phyloP scores from a whole-genome alignment of 805 yeast species.

The Saccharomyces paradoxus region DNA sequence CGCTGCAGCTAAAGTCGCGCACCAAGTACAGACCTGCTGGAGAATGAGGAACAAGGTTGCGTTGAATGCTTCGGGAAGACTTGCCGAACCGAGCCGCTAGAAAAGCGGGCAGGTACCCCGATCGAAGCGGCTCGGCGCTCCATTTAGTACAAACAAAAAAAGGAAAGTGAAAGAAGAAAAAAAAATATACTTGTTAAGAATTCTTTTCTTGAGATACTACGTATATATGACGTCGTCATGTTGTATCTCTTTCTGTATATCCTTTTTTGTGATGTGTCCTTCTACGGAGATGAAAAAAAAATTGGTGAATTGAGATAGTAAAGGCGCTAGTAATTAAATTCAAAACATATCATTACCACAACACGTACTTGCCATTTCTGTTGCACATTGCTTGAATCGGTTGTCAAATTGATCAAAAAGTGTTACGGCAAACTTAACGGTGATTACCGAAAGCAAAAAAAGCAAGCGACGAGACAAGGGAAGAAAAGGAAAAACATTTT shows the following conservation, averaged over 20 bases:
- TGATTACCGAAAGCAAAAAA: neutral
- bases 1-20: neutral
- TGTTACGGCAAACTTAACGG: neutral
- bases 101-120: neutral
- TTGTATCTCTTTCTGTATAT: neutral
- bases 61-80: neutral
- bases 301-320: neutral
- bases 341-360: neutral
- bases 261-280: neutral
- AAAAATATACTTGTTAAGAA: neutral
- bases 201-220: neutral
- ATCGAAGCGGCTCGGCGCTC: neutral
- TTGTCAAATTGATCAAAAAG: neutral
- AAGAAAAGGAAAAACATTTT: neutral
- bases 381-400: neutral
- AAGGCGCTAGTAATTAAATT: neutral
- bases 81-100: neutral
- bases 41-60: neutral
- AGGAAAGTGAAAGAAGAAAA: neutral
- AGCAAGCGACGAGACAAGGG: neutral
- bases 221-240: neutral
- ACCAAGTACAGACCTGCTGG: neutral
- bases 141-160: neutral
- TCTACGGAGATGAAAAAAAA: neutral
- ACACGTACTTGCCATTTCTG: neutral